Base-by-base conservation (phyloP, 208 protist genomes). In the Blechomonas ayalai region DNA sequence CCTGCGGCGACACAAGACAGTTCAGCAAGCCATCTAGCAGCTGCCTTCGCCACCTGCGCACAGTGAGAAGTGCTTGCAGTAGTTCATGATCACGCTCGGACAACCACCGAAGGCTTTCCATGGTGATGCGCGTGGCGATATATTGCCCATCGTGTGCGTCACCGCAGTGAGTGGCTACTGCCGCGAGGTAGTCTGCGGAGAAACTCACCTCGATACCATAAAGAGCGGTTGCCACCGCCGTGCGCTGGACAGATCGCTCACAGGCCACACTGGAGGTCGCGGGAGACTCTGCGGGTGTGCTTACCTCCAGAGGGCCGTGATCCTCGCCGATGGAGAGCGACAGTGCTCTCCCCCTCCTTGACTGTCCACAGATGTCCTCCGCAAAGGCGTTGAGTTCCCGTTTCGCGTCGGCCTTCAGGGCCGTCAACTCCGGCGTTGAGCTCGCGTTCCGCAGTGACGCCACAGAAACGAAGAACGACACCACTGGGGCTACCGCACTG, bases 11-110 rank as follows among this genome's bases (percentile, higher is more conserved):
- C 13, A 91, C 62, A 23, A 93, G 50, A 63, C 95, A 95, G 46
- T 83, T 88, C 9, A 97, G 53, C 38, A 97, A 73, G 33, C 94
- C 90, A 4, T 68, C 54, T 23, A 81, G 73, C 20, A 98, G 59
- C n/a, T 76, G 68, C 27, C 74, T 50, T 23, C 67, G 57, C 84
- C 80, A 90, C n/a, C 35, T 49, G 18, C 46, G 22, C 8, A 19
- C 27, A 10, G 38, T 26, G 8, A 82, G 37, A 19, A 90, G 42
- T 13, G 41, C 52, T 23, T 59, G 62, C 39, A 88, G 63, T 43
- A 74, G 44, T 20, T 43, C 35, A 12, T 63, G 39, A 2, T 76
- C 49, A 23, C 39, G 51, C 24, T 57, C 40, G 2, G 49, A 31
- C 18, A 90, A 41, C 23, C 41, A 18, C 19, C 57, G 50, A 22